Evolutionary conservation across 148 eudicot species (phyloP).

Genomic region (Persicaria maculosa): DNA sequence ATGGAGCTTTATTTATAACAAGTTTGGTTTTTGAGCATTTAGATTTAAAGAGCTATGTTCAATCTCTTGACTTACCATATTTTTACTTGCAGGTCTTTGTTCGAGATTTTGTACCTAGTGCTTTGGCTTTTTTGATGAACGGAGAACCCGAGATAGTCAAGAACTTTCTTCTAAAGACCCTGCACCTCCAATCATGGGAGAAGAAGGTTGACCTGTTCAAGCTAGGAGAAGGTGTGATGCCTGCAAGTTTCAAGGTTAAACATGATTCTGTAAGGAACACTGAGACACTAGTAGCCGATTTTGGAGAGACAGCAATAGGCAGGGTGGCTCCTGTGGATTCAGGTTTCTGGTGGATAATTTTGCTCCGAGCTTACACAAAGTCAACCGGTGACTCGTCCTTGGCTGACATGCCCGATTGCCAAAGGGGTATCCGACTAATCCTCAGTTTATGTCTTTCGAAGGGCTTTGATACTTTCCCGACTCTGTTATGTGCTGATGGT

Average conservation of each 20-base stretch:
- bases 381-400: conserved; percentile 50
- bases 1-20: background rate
- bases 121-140: conserved; percentile 54
- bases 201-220: conserved; percentile 44
- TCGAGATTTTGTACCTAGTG: conserved; percentile 84
- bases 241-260: conserved; percentile 45
- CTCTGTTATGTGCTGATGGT: conserved; percentile 52
- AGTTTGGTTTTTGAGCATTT: background rate
- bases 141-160: conserved; percentile 57
- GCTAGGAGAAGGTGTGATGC: conserved; percentile 54
- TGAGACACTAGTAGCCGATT: conserved; percentile 43
- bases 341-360: conserved; percentile 62
- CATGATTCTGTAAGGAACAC: conserved; percentile 30
- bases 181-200: conserved; percentile 53
- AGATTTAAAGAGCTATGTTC: background rate
- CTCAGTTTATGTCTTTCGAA: conserved; percentile 47
- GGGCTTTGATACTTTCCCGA: conserved; percentile 58
- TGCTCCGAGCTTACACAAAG: conserved; percentile 50
- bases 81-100: conserved; percentile 52
- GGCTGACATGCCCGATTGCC: conserved; percentile 50
- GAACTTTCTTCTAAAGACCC: conserved; percentile 48
- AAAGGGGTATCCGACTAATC: conserved; percentile 53
- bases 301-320: conserved; percentile 52
- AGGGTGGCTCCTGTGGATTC: conserved; percentile 63
- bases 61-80: conserved; percentile 11